A percentile compares a stretch with the other conserved stretches of the same genome.
These are phyloP conservation scores for Lolium perenne DNA, from an alignment of 176 grass and related monocot species.

Conservation along the genomic window DNA sequence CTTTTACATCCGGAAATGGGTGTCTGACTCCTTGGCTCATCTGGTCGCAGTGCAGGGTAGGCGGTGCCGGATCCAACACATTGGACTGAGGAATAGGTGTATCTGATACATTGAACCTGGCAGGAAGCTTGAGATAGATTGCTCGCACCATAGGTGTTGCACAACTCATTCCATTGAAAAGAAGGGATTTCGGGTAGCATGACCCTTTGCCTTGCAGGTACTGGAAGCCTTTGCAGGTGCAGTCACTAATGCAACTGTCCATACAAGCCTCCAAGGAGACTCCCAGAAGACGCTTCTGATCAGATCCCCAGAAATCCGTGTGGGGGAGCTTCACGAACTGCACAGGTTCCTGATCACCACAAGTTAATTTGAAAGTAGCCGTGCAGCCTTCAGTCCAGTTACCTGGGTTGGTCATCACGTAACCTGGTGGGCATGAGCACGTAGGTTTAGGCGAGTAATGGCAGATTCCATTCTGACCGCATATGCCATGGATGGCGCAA, in stretches of 20 bases:
- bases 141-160: not conserved
- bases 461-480: constrained; percentile 53
- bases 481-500: constrained; percentile 57
- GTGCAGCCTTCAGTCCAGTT: constrained; percentile 56
- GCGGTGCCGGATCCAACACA: not conserved
- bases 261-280: not conserved
- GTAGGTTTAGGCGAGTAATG: constrained; percentile 41
- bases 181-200: constrained; percentile 41
- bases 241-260: constrained; percentile 17
- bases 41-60: not conserved
- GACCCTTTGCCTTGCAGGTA: constrained; percentile 15
- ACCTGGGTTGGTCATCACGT: constrained; percentile 35
- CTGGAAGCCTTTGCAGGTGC: constrained; percentile 40
- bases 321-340: not conserved
- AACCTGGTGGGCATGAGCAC: constrained; percentile 56
- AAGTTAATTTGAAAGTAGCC: not conserved
- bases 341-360: not conserved
- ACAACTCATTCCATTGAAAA: constrained; percentile 40
- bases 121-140: constrained; percentile 23
- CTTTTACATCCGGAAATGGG: constrained; percentile 20
- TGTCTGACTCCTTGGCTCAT: constrained; percentile 10
- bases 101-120: constrained; percentile 22
- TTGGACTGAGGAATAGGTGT: constrained; percentile 14
- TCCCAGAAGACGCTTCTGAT: not conserved
- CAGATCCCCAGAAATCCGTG: constrained; percentile 29